Base-by-base conservation (phyloP, 257 asterid species). In the Solanum microdontum region DNA sequence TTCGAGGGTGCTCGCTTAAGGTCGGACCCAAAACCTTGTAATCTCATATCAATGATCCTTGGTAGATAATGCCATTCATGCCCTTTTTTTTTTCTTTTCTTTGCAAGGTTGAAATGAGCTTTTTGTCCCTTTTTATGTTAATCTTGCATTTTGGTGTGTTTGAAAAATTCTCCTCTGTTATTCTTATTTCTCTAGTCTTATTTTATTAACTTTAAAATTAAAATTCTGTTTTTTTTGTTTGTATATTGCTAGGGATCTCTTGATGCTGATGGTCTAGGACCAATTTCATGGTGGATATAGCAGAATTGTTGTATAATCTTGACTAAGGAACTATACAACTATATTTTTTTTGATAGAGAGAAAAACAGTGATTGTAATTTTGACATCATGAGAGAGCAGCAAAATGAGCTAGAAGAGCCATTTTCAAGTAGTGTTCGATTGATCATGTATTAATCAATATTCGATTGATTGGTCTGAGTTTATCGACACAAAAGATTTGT, bases 191-290 rank as follows among this genome's bases (percentile, higher is more conserved):
- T 26, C 12, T 34, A 82, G 11, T 17, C 30, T 17, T 82, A 30
- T 68, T 23, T 84, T 23, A 17, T 26, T 10, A 26, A 72, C 23
- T 21, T 17, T 14, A 7, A 68, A 26, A 30, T 36, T 11, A 5
- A 68, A 26, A 32, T 36, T 11, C 17, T 3, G 5, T 23, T 87
- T 72, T 33, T 28, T 58, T 58, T 58, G 66, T 58, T 58, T 58
- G 37, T 76, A 82, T 30, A 26, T 8, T 90, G 76, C 70, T 94
- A 96, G 98, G 99, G 96, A 36, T 90, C 98, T 60, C 91, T 95
- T 84, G 96, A 96, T 90, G 90, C 92, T 51, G 98, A 95, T 88
- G 98, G 99, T 77, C 90, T 96, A 89, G 98, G 99, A 24, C 96
- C 94, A 11, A 58, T 92, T 88, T 91, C 98, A 76, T 96, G 99